Percentiles rank a stretch among this genome's conserved stretches.
Evolutionary conservation across 345 rosid genomes (phyloP).

Genomic region (Tarenaya hassleriana): DNA sequence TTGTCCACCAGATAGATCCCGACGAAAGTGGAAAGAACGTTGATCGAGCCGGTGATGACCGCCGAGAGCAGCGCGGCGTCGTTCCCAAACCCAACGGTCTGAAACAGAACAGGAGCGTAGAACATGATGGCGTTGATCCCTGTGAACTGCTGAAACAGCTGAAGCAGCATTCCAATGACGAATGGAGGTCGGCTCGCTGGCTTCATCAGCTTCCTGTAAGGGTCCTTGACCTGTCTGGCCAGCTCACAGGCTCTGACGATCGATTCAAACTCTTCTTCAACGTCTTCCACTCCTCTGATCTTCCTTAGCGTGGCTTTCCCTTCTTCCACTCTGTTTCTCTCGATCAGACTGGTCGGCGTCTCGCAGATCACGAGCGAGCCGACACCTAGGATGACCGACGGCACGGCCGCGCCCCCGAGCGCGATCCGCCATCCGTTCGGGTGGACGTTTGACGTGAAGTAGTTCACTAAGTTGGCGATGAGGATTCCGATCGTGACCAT

Average conservation of each 20-base stretch:
- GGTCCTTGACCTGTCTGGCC: constrained; percentile 40
- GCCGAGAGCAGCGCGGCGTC: constrained; percentile 54
- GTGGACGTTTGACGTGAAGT: constrained; percentile 31
- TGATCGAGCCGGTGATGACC: constrained; percentile 50
- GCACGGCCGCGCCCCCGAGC: constrained; percentile 45
- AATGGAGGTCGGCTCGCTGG: constrained; percentile 46
- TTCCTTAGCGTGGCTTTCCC: constrained; percentile 38
- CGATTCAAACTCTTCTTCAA: constrained; percentile 35
- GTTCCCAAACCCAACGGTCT: constrained; percentile 56
- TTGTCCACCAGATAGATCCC: constrained; percentile 52
- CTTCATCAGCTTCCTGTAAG: constrained; percentile 44
- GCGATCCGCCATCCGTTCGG: constrained; percentile 54
- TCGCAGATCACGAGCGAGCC: constrained; percentile 47
- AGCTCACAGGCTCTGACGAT: constrained; percentile 37
- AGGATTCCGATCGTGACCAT: constrained; percentile 64
- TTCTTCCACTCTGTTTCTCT: constrained; percentile 36
- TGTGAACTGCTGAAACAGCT: constrained; percentile 57
- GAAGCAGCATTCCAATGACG: constrained; percentile 42
- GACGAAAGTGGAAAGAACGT: constrained; percentile 51
- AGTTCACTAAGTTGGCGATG: constrained; percentile 52
- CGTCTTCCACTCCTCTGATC: constrained; percentile 52
- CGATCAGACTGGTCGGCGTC: constrained; percentile 64
- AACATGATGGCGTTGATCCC: constrained; percentile 56
- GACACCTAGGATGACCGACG: constrained; percentile 37
- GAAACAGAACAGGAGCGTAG: constrained; percentile 58